Conservation (phyloP, 176 grass and related monocot species). For the Triticum dicoccoides region DNA sequence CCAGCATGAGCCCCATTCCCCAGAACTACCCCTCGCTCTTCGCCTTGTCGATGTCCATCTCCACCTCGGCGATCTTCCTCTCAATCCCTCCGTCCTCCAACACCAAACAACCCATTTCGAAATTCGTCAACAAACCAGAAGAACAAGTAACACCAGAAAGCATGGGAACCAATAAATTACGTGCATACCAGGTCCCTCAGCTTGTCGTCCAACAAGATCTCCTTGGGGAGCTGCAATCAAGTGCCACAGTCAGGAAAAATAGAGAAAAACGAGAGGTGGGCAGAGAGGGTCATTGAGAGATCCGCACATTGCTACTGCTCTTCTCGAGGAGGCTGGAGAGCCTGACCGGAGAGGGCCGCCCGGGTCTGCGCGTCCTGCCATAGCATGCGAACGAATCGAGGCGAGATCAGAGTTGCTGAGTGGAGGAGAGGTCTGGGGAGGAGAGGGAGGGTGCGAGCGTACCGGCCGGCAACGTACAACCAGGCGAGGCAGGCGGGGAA, state of each 20-base stretch:
- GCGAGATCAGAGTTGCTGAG: background rate
- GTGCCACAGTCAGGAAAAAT: background rate
- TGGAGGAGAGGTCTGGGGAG: constrained; percentile 13
- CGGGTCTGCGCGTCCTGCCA: constrained; percentile 90
- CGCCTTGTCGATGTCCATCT: constrained; percentile 57
- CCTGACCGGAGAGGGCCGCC: constrained; percentile 36
- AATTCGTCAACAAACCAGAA: background rate
- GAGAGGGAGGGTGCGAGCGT: background rate
- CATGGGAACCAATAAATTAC: constrained; percentile 36
- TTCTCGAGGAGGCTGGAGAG: constrained; percentile 65
- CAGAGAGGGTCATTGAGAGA: constrained; percentile 6
- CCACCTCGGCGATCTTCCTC: constrained; percentile 78
- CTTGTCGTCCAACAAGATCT: constrained; percentile 83
- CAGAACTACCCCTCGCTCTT: too few relatives aligned
- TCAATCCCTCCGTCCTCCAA: constrained; percentile 48
- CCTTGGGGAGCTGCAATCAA: constrained; percentile 62
- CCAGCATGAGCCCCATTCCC: background rate
- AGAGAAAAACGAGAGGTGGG: background rate
- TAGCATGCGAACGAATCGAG: constrained; percentile 41
- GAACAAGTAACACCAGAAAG: background rate
- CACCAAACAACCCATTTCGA: constrained; percentile 1
- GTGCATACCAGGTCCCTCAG: constrained; percentile 80
- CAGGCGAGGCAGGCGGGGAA: constrained; percentile 67
- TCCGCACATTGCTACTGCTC: constrained; percentile 67
- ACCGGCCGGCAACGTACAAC: constrained; percentile 90